Evolutionary conservation across 192 early-diverging fungal species (phyloP).

Genomic region (Thamnidium elegans): DNA sequence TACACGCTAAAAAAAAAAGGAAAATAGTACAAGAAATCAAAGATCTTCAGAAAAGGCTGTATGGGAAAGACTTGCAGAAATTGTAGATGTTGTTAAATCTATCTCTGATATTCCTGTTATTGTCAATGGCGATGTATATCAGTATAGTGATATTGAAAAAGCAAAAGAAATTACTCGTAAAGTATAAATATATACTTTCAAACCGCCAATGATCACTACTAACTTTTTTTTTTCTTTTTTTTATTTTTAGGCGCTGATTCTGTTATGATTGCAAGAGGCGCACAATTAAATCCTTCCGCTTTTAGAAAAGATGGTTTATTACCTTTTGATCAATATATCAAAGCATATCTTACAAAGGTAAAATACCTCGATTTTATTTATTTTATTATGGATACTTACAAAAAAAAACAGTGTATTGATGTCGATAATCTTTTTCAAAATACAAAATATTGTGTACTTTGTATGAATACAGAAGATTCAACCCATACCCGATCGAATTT

Average conservation of each 20-base stretch:
- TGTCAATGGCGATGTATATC: slow-evolving; percentile 88
- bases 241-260: slow-evolving; percentile 40
- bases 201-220: background rate
- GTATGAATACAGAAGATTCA: slow-evolving; percentile 72
- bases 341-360: slow-evolving; percentile 65
- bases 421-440: slow-evolving; percentile 76
- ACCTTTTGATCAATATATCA: slow-evolving; percentile 54
- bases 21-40: slow-evolving; percentile 61
- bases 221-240: background rate
- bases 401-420: slow-evolving; percentile 47
- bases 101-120: slow-evolving; percentile 65
- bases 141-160: slow-evolving; percentile 57
- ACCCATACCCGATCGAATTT: slow-evolving; percentile 43
- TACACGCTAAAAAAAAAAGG: background rate
- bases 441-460: slow-evolving; percentile 88
- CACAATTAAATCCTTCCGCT: slow-evolving; percentile 82
- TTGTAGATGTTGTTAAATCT: slow-evolving; percentile 66
- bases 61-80: slow-evolving; percentile 77
- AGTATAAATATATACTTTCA: background rate
- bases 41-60: slow-evolving; percentile 75
- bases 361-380: background rate
- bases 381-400: background rate
- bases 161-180: slow-evolving; percentile 59
- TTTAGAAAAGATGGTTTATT: slow-evolving; percentile 69
- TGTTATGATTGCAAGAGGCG: slow-evolving; percentile 92